A percentile compares a stretch with the other conserved stretches of the same genome.
Conservation (phyloP, 2,329 filamentous ascomycete species). For the Alternaria viburni region DNA sequence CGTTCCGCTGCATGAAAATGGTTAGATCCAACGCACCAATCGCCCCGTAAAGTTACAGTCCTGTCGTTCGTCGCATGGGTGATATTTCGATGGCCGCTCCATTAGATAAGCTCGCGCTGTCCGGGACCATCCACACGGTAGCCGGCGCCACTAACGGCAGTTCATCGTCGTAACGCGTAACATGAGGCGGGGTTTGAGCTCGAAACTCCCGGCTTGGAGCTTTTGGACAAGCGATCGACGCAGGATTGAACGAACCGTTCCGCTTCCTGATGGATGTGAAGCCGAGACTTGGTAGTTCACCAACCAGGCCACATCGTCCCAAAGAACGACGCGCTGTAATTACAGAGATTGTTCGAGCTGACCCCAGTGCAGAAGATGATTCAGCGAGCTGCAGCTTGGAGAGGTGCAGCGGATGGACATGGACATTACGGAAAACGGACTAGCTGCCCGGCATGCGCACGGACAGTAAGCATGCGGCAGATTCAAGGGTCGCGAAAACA, state of each 20-base stretch:
- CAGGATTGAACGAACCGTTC: background rate
- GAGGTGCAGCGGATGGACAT: background rate
- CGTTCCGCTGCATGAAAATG: background rate
- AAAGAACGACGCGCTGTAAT: background rate
- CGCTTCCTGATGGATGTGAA: background rate
- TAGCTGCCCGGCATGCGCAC: background rate
- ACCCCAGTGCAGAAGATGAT: background rate
- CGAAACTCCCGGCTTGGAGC: background rate
- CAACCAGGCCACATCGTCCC: background rate
- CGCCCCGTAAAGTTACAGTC: background rate
- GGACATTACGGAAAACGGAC: background rate
- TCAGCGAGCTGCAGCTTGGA: background rate
- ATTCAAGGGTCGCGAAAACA: background rate
- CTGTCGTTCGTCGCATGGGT: background rate
- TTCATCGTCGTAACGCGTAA: conserved; percentile 11
- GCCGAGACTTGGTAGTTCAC: background rate
- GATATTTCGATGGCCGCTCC: background rate
- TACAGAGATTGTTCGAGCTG: background rate
- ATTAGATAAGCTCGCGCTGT: conserved; percentile 14
- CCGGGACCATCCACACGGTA: conserved; percentile 14
- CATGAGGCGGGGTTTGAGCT: conserved; percentile 1
- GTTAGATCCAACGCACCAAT: background rate
- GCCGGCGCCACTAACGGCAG: conserved; percentile 7
- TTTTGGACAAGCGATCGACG: background rate
- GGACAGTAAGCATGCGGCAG: background rate